Percentiles rank a stretch among this genome's conserved stretches.
Conservation (phyloP, 208 protist species). For the Crithidia thermophila region DNA sequence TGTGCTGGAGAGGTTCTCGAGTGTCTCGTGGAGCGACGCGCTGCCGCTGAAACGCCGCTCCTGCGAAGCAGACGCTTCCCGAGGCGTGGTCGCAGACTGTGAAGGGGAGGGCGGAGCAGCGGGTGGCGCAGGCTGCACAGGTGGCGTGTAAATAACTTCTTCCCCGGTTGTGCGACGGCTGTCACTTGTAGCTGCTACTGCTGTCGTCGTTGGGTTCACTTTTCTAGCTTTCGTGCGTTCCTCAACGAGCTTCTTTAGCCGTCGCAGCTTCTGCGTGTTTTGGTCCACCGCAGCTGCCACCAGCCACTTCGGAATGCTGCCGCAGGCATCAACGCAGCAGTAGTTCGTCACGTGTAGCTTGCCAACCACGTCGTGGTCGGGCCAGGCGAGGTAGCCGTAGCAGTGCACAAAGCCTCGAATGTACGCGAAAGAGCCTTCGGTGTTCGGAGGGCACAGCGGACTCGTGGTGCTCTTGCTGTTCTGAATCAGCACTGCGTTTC, state of each 20-base stretch:
- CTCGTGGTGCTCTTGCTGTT: slow-evolving; percentile 23
- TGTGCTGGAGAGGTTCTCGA: neutral
- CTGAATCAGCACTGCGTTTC: slow-evolving; percentile 29
- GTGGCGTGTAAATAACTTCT: neutral
- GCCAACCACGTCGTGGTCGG: neutral
- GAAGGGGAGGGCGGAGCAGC: neutral
- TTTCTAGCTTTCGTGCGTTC: neutral
- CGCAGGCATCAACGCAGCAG: slow-evolving; percentile 52
- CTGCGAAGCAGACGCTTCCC: too few relatives aligned
- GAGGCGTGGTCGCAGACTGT: too few relatives aligned
- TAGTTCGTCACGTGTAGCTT: slow-evolving; percentile 34
- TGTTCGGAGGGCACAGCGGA: neutral
- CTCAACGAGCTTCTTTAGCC: slow-evolving; percentile 15
- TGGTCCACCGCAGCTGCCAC: slow-evolving; percentile 29
- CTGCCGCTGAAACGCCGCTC: too few relatives aligned
- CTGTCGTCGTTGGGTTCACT: neutral
- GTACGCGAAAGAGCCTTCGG: neutral
- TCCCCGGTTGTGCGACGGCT: too few relatives aligned
- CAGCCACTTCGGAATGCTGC: slow-evolving; percentile 53
- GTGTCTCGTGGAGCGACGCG: neutral
- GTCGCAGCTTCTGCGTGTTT: slow-evolving; percentile 39
- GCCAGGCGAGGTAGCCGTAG: slow-evolving; percentile 45
- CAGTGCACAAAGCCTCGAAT: slow-evolving; percentile 43
- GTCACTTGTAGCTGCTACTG: neutral
- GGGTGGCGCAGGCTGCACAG: neutral